Percentiles rank a stretch among this genome's conserved stretches.
Conservation (phyloP, 2,329 filamentous ascomycete species). For the Beauveria pseudobassiana region DNA sequence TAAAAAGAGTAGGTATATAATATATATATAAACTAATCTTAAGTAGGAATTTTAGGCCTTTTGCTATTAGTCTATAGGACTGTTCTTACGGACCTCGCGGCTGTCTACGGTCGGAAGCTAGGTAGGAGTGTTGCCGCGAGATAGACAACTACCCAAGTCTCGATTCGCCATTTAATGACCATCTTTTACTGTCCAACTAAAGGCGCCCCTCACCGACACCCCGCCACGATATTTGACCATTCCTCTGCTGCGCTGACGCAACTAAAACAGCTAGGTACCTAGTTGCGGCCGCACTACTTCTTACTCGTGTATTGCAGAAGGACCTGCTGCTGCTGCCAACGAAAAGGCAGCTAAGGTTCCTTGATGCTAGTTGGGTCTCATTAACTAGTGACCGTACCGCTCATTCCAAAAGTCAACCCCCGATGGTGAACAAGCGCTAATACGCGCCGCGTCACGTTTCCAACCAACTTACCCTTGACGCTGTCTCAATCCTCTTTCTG, state of each 20-base stretch:
- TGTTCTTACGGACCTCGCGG: too few species aligned
- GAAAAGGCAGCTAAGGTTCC: neutral
- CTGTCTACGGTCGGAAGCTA: too few species aligned
- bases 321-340: neutral
- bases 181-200: too few species aligned
- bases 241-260: neutral
- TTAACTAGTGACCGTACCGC: neutral
- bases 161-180: too few species aligned
- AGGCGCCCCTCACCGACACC: neutral
- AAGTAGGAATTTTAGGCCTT: too few species aligned
- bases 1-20: too few species aligned
- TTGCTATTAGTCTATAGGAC: too few species aligned
- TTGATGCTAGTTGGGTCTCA: neutral
- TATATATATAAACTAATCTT: too few species aligned
- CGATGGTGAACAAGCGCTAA: neutral
- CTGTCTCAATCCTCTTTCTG: neutral
- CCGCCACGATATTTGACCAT: neutral
- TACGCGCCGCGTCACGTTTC: constrained; percentile 4
- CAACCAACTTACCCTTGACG: constrained; percentile 5
- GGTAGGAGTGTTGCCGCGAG: too few species aligned
- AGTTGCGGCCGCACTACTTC: neutral
- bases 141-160: too few species aligned
- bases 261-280: neutral
- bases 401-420: neutral
- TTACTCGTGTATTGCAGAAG: neutral